Percentiles rank a stretch among this genome's conserved stretches.
phyloP scores from a whole-genome alignment of 139 green algal genomes.

The Yamagishiella unicocca region DNA sequence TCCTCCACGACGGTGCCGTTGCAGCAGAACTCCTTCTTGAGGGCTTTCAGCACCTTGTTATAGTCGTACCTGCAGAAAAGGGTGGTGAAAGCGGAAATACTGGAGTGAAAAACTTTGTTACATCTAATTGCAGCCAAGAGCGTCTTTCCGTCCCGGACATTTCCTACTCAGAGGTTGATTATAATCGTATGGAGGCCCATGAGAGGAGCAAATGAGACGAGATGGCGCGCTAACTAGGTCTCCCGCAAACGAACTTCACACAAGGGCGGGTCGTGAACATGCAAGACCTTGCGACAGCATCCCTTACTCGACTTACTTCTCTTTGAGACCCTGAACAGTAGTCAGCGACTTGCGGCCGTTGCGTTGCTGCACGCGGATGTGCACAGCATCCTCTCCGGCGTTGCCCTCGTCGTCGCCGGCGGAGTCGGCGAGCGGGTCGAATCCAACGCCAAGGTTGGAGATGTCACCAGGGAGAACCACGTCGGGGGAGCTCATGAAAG shows the following conservation, averaged over 20 bases:
- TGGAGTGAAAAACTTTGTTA: background rate
- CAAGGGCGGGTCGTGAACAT: conserved; percentile 51
- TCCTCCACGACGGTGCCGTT: conserved; percentile 99
- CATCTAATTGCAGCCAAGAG: background rate
- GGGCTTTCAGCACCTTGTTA: conserved; percentile 98
- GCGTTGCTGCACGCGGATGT: conserved; percentile 96
- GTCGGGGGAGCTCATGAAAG: conserved; percentile 46
- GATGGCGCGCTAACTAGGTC: no score
- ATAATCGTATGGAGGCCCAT: no score
- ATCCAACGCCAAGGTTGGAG: conserved; percentile 46
- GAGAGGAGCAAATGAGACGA: no score
- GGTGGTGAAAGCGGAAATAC: background rate
- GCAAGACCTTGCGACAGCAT: conserved; percentile 96
- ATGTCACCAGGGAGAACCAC: conserved; percentile 54
- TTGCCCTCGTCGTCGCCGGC: conserved; percentile 49
- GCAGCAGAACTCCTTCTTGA: conserved; percentile 99
- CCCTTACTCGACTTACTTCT: conserved; percentile 80
- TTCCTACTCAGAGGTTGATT: no score
- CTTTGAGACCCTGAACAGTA: conserved; percentile 94
- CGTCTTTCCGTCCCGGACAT: no score
- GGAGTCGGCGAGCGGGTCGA: conserved; percentile 55
- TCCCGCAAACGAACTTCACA: background rate
- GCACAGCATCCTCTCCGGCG: conserved; percentile 71
- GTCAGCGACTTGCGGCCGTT: conserved; percentile 99
- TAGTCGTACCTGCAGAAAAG: conserved; percentile 86